These are phyloP conservation scores for Hemileccinum impolitum DNA, from an alignment of 768 basidiomycete species.

Conservation along the genomic window DNA sequence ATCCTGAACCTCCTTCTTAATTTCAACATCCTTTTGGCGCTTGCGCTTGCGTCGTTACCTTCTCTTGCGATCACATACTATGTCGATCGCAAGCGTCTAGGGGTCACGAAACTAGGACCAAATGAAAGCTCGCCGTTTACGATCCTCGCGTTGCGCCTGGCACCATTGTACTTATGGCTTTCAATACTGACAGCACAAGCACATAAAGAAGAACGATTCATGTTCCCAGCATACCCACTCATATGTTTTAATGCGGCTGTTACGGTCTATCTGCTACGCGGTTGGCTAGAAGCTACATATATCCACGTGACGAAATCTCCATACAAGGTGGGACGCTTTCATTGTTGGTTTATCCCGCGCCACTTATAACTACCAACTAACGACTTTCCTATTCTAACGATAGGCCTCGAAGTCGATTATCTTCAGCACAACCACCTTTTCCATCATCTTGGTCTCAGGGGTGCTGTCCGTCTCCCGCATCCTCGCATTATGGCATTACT, in stretches of 20 bases:
- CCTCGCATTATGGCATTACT: constrained; percentile 81
- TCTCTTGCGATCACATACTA: constrained; percentile 68
- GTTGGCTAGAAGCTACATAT: constrained; percentile 79
- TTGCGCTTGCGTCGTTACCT: constrained; percentile 81
- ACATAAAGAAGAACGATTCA: constrained; percentile 99
- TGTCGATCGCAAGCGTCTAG: constrained; percentile 76
- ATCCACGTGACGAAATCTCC: constrained; percentile 77
- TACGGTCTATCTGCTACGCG: constrained; percentile 78
- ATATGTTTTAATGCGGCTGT: constrained; percentile 94
- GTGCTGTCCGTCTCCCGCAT: constrained; percentile 78
- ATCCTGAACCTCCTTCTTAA: constrained; percentile 86
- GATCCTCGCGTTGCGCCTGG: constrained; percentile 69
- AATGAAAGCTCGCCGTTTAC: constrained; percentile 79
- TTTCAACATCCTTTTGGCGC: constrained; percentile 83
- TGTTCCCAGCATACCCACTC: constrained; percentile 91
- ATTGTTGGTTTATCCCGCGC: neutral
- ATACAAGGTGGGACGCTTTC: constrained; percentile 59
- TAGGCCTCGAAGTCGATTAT: constrained; percentile 76
- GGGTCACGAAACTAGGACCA: constrained; percentile 42
- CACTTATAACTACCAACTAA: constrained; percentile 1
- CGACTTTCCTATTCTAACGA: neutral
- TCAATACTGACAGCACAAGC: constrained; percentile 74
- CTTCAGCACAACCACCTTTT: constrained; percentile 74
- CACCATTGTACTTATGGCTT: constrained; percentile 92
- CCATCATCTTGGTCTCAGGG: constrained; percentile 60